Evolutionary conservation across 495 filamentous ascomycete genomes (phyloP), one percentile per base, ranked within the genome.

Genomic region (Neurospora sp.): DNA sequence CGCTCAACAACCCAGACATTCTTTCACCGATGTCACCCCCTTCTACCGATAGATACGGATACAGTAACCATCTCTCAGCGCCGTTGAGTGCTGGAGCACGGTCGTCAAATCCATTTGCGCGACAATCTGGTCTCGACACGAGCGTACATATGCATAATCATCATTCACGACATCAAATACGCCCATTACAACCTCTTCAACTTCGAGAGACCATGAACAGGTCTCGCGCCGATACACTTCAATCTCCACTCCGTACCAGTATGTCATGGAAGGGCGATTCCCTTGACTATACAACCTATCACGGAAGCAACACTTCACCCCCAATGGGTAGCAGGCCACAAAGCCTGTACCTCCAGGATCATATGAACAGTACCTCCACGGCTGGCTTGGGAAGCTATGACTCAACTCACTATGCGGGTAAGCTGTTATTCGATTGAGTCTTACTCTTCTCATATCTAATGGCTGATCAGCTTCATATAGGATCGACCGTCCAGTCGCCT

Each of bases 201-300:
- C 83, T 89, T 38, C 85, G 87, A 70, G 89, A 91, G 69, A 85
- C 86, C 11, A 84, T 88, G 82, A 84, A 86, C n/a, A 82, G 89
- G 72, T 87, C 87, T 18, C 82, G 88, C 72, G 86, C 86, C 18
- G 89, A 90, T 71, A 87, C 84, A 66, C 76, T 89, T 37, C 87
- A 89, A 73, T 88, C 88, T 16, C 89, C 89, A 2, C 78, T 90
- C 66, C 84, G 88, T 71, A 84, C 88, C 69, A 89, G 87, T 75
- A 88, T 88, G 82, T 87, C 88, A 16, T 90, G 89, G 86, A 89
- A 89, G 77, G 87, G 85, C 23, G 86, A 88, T 74, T 83, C 87
- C 0, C 83, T 89, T 54, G 88, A 89, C 69, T 89, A 89, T 75
- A 83, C 80, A 10, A 82, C 81, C 1, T 86, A 85, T 73, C 80